Evolutionary conservation across 78 protist genomes (phyloP), one percentile per base, ranked within the genome.

Genomic region (Chrysochromulina tobinii): DNA sequence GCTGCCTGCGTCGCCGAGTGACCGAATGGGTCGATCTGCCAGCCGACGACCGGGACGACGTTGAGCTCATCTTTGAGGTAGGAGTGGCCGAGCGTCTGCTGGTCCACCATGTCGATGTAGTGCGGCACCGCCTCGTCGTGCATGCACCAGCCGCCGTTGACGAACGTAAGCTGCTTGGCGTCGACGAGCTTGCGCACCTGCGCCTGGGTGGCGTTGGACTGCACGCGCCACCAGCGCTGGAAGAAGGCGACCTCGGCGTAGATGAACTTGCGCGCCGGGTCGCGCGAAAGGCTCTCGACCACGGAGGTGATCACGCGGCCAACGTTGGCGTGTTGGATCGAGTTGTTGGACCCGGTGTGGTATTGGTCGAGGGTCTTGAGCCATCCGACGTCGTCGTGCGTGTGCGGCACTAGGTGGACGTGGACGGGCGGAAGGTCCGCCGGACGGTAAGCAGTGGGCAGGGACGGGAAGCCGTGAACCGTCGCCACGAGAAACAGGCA

Each of bases 121-220:
- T 93, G 93, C 53, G 97, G 93, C 8, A 96, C n/a, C 9, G 98
- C 98, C 81, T 97, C 98, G 91, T 97, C 98, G 90, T 95, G 95
- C 98, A 97, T 97, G 77, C 95, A 95, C 95, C 96, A 95, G 1
- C 98, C 98, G 15, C 98, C 98, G 87, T 95, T 95, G 61, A 94
- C 90, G 59, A 97, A 96, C 86, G 86, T 94, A 27, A 97, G 95
- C 64, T 93, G 97, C 8, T 97, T 96, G 21, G 55, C 8, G 50
- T n/a, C 27, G 20, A 97, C 98, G 21, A 96, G 87, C 48, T 61
- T 15, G 1, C n/a, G 12, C 21, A 95, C 96, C 25, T 2, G 0
- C 23, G 2, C 73, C n/a, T 67, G 89, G 54, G n/a, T 59, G 17
- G 27, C 72, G 9, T 66, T 50, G 11, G 77, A 57, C 72, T 94